A percentile compares a stretch with the other conserved stretches of the same genome.
Conservation (phyloP, 208 protist species). For the Leishmania amazonensis region DNA sequence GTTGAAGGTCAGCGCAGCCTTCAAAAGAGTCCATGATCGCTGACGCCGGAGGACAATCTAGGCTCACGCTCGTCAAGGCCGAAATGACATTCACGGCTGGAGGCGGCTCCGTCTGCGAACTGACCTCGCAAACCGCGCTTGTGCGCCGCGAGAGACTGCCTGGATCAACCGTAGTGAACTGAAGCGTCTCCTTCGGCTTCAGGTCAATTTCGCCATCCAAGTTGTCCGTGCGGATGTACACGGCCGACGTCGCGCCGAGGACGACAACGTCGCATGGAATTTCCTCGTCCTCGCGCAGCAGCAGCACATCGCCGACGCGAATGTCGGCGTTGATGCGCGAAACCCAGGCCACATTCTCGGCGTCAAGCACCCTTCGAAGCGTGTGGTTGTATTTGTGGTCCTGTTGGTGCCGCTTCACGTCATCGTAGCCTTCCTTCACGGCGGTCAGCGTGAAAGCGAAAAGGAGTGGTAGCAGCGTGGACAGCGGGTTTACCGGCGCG, state of each 20-base stretch:
- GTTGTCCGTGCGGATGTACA: conserved; percentile 94
- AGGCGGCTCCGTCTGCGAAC: conserved; percentile 14
- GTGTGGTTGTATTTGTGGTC: conserved; percentile 82
- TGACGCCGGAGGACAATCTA: conserved; percentile 78
- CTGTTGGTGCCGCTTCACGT: conserved; percentile 86
- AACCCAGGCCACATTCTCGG: conserved; percentile 28
- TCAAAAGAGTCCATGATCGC: conserved; percentile 92
- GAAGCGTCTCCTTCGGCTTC: conserved; percentile 81
- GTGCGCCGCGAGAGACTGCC: conserved; percentile 7
- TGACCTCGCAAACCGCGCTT: conserved; percentile 16
- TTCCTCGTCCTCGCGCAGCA: conserved; percentile 74
- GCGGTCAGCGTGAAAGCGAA: conserved; percentile 94
- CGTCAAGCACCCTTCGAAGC: conserved; percentile 45
- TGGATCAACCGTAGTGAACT: conserved; percentile 15
- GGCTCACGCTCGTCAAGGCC: conserved; percentile 11
- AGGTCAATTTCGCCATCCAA: conserved; percentile 95
- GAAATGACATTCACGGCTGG: conserved; percentile 14
- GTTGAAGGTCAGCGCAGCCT: conserved; percentile 43
- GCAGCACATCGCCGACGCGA: conserved; percentile 85
- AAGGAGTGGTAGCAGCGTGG: conserved; percentile 90
- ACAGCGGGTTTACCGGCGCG: conserved; percentile 93
- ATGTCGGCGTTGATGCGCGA: conserved; percentile 56
- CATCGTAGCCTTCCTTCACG: conserved; percentile 95
- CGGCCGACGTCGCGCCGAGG: conserved; percentile 47
- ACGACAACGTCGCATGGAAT: conserved; percentile 93